Evolutionary conservation across 805 yeast genomes (phyloP).

Genomic region (Suhomyces sp.): DNA sequence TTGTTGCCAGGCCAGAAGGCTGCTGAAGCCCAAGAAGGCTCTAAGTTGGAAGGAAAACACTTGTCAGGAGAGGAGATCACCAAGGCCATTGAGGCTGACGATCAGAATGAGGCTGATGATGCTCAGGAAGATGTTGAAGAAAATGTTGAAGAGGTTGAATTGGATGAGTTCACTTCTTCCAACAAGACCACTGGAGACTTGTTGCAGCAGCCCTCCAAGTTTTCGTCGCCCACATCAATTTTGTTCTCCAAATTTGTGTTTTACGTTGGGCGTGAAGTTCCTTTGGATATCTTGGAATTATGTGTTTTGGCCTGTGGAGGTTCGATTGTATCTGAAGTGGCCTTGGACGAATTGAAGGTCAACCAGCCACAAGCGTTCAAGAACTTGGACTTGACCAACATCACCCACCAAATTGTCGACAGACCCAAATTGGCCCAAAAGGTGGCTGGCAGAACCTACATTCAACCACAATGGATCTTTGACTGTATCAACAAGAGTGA

Average conservation of each 20-base stretch:
- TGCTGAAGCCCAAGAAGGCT: slow-evolving; percentile 15
- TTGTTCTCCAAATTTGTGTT: slow-evolving; percentile 76
- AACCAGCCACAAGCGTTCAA: slow-evolving; percentile 43
- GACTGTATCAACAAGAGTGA: slow-evolving; percentile 80
- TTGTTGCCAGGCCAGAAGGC: slow-evolving; percentile 34
- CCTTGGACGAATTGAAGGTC: slow-evolving; percentile 69
- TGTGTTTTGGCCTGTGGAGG: slow-evolving; percentile 87
- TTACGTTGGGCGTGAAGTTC: slow-evolving; percentile 92
- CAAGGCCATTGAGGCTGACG: slow-evolving; percentile 52
- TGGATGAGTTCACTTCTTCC: slow-evolving; percentile 71
- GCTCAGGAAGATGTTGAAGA: slow-evolving; percentile 44
- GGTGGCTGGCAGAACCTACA: slow-evolving; percentile 87
- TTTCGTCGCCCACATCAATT: slow-evolving; percentile 55
- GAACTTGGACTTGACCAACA: slow-evolving; percentile 57
- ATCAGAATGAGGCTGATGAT: slow-evolving; percentile 35
- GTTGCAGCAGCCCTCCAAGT: slow-evolving; percentile 61
- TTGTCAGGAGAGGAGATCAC: slow-evolving; percentile 42
- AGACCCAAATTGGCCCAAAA: slow-evolving; percentile 77
- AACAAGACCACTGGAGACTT: slow-evolving; percentile 65
- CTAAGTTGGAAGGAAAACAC: slow-evolving; percentile 28
- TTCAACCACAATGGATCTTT: slow-evolving; percentile 98
- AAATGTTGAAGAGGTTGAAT: slow-evolving; percentile 22
- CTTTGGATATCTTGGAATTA: slow-evolving; percentile 87
- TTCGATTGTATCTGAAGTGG: slow-evolving; percentile 76
- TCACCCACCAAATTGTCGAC: slow-evolving; percentile 94